Conservation (phyloP, 768 basidiomycete genomes). For the Dacryopinax primogenitus region DNA sequence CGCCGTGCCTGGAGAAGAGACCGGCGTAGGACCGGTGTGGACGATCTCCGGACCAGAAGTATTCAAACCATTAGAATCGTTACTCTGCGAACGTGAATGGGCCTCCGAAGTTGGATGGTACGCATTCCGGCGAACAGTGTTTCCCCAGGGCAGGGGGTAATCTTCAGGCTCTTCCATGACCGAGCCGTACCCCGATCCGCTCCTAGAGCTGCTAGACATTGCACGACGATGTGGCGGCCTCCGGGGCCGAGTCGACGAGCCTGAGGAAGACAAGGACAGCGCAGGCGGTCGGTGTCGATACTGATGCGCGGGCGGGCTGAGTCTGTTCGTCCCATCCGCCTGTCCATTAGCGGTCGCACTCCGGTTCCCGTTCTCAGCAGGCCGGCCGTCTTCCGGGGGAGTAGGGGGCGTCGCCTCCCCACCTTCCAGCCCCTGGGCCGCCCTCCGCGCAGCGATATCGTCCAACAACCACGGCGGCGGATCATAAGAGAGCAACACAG, state of each 20-base stretch:
- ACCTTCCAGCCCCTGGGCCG: not conserved
- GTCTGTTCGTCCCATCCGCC: not conserved
- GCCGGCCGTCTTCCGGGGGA: not conserved
- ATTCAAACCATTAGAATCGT: not conserved
- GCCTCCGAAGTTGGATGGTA: not conserved
- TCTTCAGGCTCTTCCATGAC: conserved; percentile 6
- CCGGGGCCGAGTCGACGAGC: not conserved
- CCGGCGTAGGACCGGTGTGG: conserved; percentile 4
- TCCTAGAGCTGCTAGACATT: not conserved
- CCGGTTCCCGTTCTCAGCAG: no score
- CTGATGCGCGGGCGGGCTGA: not conserved
- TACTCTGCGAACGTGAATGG: not conserved
- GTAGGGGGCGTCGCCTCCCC: not conserved
- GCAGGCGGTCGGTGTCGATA: not conserved
- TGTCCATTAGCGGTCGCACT: no score
- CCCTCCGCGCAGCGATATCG: not conserved
- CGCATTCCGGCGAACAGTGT: not conserved
- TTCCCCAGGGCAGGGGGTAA: not conserved
- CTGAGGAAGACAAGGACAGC: not conserved
- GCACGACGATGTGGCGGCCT: not conserved
- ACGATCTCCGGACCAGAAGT: not conserved
- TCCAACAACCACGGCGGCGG: conserved; percentile 3
- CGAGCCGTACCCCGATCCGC: not conserved
- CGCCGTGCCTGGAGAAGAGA: conserved; percentile 3
- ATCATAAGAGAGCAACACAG: not conserved